Evolutionary conservation across 805 yeast species (phyloP).

Genomic region (Saccharomycopsis oosterbeekiorum): DNA sequence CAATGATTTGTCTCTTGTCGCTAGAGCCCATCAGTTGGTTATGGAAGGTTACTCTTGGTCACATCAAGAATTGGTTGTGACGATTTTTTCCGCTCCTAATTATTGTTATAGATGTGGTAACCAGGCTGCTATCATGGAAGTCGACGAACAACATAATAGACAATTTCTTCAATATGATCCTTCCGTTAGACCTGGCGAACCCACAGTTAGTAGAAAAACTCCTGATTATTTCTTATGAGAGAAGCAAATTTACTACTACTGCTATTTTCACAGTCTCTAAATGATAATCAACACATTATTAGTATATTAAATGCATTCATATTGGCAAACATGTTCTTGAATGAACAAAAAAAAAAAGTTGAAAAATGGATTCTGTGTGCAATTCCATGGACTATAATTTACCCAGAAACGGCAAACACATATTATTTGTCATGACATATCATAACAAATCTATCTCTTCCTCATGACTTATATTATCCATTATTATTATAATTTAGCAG

Average conservation of each 20-base stretch:
- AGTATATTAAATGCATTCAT: not conserved
- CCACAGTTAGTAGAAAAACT: slow-evolving; percentile 91
- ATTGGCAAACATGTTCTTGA: not conserved
- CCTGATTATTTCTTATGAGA: slow-evolving; percentile 89
- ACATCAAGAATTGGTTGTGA: slow-evolving; percentile 88
- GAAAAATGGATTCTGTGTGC: not conserved
- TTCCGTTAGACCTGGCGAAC: slow-evolving; percentile 94
- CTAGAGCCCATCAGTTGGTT: slow-evolving; percentile 95
- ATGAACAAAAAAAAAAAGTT: not conserved
- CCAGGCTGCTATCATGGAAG: slow-evolving; percentile 97
- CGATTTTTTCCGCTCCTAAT: slow-evolving; percentile 92
- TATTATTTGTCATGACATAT: not conserved
- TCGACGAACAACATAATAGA: slow-evolving; percentile 85
- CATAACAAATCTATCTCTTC: not conserved
- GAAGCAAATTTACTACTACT: not conserved
- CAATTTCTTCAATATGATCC: slow-evolving; percentile 95
- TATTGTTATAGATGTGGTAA: slow-evolving; percentile 97
- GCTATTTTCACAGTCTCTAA: not conserved
- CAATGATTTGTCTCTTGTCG: slow-evolving; percentile 73
- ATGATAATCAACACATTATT: too few relatives aligned
- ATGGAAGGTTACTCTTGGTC: slow-evolving; percentile 97
- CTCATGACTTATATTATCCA: not conserved
- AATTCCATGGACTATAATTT: not conserved
- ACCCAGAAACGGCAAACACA: not conserved
- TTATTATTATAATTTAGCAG: not conserved